Percentiles rank a stretch among this genome's conserved stretches.
These are phyloP conservation scores for Picea abies DNA, from an alignment of 83 land plant genomes.

Conservation along the genomic window DNA sequence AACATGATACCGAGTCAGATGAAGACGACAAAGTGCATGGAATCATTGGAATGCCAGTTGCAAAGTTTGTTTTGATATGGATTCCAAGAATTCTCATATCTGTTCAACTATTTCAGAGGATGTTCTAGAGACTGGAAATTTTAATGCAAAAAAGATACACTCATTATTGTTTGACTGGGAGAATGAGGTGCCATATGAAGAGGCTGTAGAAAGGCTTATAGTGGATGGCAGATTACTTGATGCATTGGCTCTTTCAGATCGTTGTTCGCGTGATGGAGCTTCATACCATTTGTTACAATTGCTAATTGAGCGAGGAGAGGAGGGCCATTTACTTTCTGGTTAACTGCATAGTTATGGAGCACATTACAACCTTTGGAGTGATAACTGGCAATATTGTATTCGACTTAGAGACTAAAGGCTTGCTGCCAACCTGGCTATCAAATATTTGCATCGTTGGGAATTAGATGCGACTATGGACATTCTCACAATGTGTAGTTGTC, in stretches of 20 bases:
- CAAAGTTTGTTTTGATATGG: too few species aligned
- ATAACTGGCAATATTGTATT: conserved; percentile 92
- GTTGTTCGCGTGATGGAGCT: conserved; percentile 88
- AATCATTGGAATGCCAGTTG: too few species aligned
- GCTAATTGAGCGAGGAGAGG: conserved; percentile 78
- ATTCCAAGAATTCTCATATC: too few species aligned
- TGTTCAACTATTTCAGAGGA: too few species aligned
- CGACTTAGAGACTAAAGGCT: conserved; percentile 82
- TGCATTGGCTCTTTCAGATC: conserved; percentile 92
- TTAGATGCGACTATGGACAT: conserved; percentile 92
- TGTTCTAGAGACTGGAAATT: too few species aligned
- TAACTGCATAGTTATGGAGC: conserved; percentile 51
- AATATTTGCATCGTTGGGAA: conserved; percentile 94
- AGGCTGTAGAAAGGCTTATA: conserved; percentile 88
- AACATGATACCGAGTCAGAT: conserved; percentile 19
- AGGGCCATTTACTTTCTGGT: conserved; percentile 33
- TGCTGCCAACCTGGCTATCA: conserved; percentile 88
- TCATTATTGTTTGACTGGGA: neutral
- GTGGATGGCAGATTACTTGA: conserved; percentile 87
- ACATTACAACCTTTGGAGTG: conserved; percentile 43
- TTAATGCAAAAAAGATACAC: too few species aligned
- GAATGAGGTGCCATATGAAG: conserved; percentile 88
- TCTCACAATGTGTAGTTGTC: conserved; percentile 97
- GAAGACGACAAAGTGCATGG: too few species aligned
- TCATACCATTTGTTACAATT: conserved; percentile 83